Percentiles rank a stretch among this genome's conserved stretches.
These are phyloP conservation scores for Aspergillus calidoustus DNA, from an alignment of 2,329 filamentous ascomycete genomes.

Conservation along the genomic window DNA sequence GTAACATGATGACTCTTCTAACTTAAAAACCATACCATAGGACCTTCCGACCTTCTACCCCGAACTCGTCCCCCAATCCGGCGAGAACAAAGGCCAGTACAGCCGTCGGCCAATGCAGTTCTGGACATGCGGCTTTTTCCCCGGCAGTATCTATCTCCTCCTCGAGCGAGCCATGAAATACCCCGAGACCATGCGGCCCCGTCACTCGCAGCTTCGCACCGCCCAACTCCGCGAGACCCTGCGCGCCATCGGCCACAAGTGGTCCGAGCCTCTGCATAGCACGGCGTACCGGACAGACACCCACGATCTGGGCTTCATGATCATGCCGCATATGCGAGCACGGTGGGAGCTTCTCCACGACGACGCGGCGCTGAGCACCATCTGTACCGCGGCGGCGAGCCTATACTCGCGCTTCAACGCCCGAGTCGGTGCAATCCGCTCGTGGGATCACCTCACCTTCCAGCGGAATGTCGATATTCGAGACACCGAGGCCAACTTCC, in stretches of 20 bases:
- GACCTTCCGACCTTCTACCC: constrained; percentile 3
- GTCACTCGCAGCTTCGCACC: too few relatives aligned
- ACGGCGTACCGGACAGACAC: constrained; percentile 51
- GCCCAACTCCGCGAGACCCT: constrained; percentile 14
- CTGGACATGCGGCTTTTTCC: constrained; percentile 33
- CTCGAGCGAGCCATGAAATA: constrained; percentile 22
- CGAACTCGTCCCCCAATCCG: constrained; percentile 20
- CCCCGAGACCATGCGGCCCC: neutral
- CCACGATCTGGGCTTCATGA: constrained; percentile 60
- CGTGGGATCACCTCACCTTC: constrained; percentile 27
- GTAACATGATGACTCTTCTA: too few relatives aligned
- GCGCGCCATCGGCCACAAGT: constrained; percentile 15
- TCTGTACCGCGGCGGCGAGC: constrained; percentile 22
- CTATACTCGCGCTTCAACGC: constrained; percentile 41
- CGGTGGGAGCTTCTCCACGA: constrained; percentile 53
- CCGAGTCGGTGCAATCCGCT: constrained; percentile 49
- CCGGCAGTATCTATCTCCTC: constrained; percentile 22
- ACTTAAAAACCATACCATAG: neutral
- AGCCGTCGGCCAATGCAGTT: constrained; percentile 21
- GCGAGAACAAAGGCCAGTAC: constrained; percentile 17
- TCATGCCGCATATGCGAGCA: constrained; percentile 52
- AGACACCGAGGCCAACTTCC: constrained; percentile 40
- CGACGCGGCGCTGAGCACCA: constrained; percentile 15
- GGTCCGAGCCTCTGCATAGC: constrained; percentile 24
- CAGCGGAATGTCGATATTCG: constrained; percentile 30